Percentiles rank a stretch among this genome's conserved stretches.
phyloP scores from a whole-genome alignment of 441 rosid species.

The Erysimum pusillum region DNA sequence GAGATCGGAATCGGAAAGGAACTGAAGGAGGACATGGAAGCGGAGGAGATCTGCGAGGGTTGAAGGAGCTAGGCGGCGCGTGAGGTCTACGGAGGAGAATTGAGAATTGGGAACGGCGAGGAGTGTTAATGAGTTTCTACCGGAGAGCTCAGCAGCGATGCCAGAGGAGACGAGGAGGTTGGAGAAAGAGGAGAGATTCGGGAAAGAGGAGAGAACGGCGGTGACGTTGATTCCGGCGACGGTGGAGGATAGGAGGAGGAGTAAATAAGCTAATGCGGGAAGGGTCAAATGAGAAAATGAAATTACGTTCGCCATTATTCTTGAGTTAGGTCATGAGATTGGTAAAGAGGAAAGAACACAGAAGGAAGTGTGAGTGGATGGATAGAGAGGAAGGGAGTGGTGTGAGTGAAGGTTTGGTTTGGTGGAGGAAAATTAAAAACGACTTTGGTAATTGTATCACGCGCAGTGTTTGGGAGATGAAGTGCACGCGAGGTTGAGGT shows the following conservation, averaged over 20 bases:
- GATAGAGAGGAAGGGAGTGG: conserved; percentile 29
- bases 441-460: neutral
- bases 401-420: conserved; percentile 36
- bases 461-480: neutral
- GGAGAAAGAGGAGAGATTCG: conserved; percentile 73
- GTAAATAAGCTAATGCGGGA: conserved; percentile 49
- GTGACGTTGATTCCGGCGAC: conserved; percentile 64
- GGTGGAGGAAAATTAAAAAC: conserved; percentile 27
- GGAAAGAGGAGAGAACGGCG: conserved; percentile 68
- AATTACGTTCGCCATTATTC: conserved; percentile 42
- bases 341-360: conserved; percentile 35
- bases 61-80: conserved; percentile 70
- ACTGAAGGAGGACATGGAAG: conserved; percentile 82
- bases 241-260: conserved; percentile 49
- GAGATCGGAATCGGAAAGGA: conserved; percentile 71
- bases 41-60: conserved; percentile 85
- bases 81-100: conserved; percentile 63
- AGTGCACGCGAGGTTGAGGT: conserved; percentile 18
- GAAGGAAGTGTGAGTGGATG: conserved; percentile 23
- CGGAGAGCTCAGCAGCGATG: conserved; percentile 60
- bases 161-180: conserved; percentile 66
- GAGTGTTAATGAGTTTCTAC: conserved; percentile 72
- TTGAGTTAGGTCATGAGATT: conserved; percentile 41
- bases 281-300: conserved; percentile 62
- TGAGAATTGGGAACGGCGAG: conserved; percentile 81